Percentiles rank a stretch among this genome's conserved stretches.
Evolutionary conservation across 2,329 filamentous ascomycete species (phyloP).

Genomic region (Cladobotryum mycophilum): DNA sequence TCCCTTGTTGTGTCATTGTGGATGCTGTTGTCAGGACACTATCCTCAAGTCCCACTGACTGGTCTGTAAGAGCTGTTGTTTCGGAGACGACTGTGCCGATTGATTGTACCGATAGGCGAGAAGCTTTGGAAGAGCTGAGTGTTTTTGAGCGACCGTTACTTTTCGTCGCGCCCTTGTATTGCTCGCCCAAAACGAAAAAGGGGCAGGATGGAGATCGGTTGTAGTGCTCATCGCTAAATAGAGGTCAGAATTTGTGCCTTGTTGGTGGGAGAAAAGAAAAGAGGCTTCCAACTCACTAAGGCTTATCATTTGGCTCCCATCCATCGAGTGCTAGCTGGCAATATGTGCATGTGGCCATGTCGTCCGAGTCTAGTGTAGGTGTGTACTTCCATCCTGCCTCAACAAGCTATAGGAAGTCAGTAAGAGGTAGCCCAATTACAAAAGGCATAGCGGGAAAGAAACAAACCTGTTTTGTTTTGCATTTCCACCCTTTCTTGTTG

Average conservation of each 20-base stretch:
- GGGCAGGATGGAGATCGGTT: slow-evolving; percentile 71
- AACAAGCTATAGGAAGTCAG: slow-evolving; percentile 56
- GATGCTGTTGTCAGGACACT: slow-evolving; percentile 55
- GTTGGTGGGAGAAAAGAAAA: not conserved
- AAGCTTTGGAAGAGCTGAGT: slow-evolving; percentile 60
- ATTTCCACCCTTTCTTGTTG: slow-evolving; percentile 78
- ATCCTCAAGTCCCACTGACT: slow-evolving; percentile 47
- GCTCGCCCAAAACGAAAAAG: slow-evolving; percentile 68
- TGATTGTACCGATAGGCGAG: slow-evolving; percentile 57
- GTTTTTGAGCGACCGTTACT: slow-evolving; percentile 47
- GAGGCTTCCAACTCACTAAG: slow-evolving; percentile 52
- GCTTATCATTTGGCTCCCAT: slow-evolving; percentile 91
- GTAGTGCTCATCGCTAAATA: slow-evolving; percentile 71
- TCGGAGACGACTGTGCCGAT: slow-evolving; percentile 46
- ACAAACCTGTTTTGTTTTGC: slow-evolving; percentile 74
- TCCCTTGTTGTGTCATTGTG: slow-evolving; percentile 51
- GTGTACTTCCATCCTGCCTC: slow-evolving; percentile 94
- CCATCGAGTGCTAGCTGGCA: slow-evolving; percentile 85
- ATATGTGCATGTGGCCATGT: slow-evolving; percentile 87
- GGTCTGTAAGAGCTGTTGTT: slow-evolving; percentile 40
- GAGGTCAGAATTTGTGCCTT: not conserved
- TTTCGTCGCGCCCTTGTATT: slow-evolving; percentile 49
- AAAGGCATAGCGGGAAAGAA: too few relatives aligned
- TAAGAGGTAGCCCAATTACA: not conserved
- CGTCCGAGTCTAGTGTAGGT: slow-evolving; percentile 73